Percentiles rank a stretch among this genome's conserved stretches.
Conservation (phyloP, 352 stramenopile genomes). For the Pythium oligandrum region DNA sequence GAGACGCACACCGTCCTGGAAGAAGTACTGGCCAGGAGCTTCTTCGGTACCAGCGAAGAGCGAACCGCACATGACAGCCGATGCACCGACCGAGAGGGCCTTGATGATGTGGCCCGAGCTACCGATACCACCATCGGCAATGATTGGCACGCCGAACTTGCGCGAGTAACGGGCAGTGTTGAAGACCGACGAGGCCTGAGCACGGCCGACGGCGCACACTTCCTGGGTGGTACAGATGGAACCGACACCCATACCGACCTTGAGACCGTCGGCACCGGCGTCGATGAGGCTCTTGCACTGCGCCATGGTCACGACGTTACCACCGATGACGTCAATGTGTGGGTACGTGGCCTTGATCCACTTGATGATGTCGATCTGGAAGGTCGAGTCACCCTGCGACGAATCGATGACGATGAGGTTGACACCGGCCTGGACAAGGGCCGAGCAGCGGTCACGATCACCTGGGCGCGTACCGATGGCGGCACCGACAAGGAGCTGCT, state of each 20-base stretch:
- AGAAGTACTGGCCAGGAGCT: slow-evolving; percentile 99
- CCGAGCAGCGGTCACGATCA: slow-evolving; percentile 92
- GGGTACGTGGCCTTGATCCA: slow-evolving; percentile 96
- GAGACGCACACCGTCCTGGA: slow-evolving; percentile 98
- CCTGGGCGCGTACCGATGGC: slow-evolving; percentile 97
- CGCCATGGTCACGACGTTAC: slow-evolving; percentile 98
- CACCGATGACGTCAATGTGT: slow-evolving; percentile 97
- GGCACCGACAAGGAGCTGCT: slow-evolving; percentile 97
- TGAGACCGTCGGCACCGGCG: slow-evolving; percentile 97
- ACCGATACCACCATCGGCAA: slow-evolving; percentile 98
- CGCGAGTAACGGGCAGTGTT: slow-evolving; percentile 95
- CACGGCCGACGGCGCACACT: slow-evolving; percentile 97
- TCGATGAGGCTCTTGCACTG: slow-evolving; percentile 99
- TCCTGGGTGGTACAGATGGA: slow-evolving; percentile 99
- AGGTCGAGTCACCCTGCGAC: slow-evolving; percentile 97
- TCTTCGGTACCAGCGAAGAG: slow-evolving; percentile 99
- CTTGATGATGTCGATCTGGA: slow-evolving; percentile 87
- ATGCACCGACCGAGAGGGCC: slow-evolving; percentile 96
- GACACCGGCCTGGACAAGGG: slow-evolving; percentile 92
- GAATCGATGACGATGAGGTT: slow-evolving; percentile 99
- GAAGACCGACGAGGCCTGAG: slow-evolving; percentile 98
- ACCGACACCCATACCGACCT: slow-evolving; percentile 99
- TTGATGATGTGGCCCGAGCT: slow-evolving; percentile 99
- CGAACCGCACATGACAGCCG: slow-evolving; percentile 99
- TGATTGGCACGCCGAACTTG: slow-evolving; percentile 97